Percentiles rank a stretch among this genome's conserved stretches.
Conservation (phyloP, 1,139 yeast species). For the Yamadazyma trypodendri region DNA sequence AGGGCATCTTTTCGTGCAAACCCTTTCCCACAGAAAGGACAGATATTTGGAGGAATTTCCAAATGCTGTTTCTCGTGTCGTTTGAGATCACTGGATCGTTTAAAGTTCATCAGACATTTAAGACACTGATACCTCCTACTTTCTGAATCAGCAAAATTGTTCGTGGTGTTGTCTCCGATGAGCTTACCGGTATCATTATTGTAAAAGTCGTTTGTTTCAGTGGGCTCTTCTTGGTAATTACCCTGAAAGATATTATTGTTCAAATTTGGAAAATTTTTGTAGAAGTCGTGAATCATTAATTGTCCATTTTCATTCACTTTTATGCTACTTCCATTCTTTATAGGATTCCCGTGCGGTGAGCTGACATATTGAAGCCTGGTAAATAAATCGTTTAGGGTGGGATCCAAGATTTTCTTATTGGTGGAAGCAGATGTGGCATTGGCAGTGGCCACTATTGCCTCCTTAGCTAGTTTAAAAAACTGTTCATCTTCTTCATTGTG, state of each 20-base stretch:
- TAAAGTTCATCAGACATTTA: constrained; percentile 55
- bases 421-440: constrained; percentile 17
- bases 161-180: constrained; percentile 9
- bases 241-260: constrained; percentile 39
- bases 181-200: constrained; percentile 4
- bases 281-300: constrained; percentile 44
- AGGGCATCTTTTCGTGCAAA: constrained; percentile 81
- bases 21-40: constrained; percentile 74
- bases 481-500: constrained; percentile 38
- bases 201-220: constrained; percentile 1
- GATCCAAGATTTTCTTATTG: constrained; percentile 37
- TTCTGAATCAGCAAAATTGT: constrained; percentile 3
- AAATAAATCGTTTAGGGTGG: constrained; percentile 52
- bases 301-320: constrained; percentile 43
- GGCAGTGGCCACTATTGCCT: constrained; percentile 49
- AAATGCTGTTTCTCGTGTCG: constrained; percentile 64
- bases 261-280: constrained; percentile 43
- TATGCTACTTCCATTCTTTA: constrained; percentile 33
- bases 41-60: constrained; percentile 62
- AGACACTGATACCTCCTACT: constrained; percentile 42
- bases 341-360: constrained; percentile 55
- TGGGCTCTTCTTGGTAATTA: constrained; percentile 4
- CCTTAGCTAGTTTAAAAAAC: constrained; percentile 43
- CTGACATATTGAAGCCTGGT: constrained; percentile 52
- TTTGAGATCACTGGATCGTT: constrained; percentile 63